These are phyloP conservation scores for Theobroma grandiflorum DNA, from an alignment of 441 rosid species.

Conservation along the genomic window DNA sequence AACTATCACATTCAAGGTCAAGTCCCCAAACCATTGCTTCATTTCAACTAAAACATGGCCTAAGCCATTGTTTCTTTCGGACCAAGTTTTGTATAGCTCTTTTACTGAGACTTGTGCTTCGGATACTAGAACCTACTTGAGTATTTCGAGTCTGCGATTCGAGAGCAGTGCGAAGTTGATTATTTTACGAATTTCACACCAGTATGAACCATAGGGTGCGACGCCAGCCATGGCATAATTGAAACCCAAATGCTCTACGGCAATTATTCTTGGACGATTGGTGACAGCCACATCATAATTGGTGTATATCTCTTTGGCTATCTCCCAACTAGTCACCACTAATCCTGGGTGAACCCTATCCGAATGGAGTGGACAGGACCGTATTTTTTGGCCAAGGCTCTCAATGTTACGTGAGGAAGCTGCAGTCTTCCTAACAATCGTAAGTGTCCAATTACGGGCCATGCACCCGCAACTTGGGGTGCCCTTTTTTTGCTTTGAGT, in stretches of 20 bases:
- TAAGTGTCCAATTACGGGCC: slow-evolving; percentile 42
- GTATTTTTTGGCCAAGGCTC: slow-evolving; percentile 31
- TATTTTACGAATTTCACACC: slow-evolving; percentile 38
- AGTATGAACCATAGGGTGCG: slow-evolving; percentile 38
- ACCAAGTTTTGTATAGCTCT: slow-evolving; percentile 22
- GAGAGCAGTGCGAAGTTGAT: slow-evolving; percentile 33
- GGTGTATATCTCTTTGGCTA: slow-evolving; percentile 34
- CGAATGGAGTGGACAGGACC: slow-evolving; percentile 38
- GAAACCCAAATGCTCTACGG: slow-evolving; percentile 23
- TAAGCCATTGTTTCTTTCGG: background rate
- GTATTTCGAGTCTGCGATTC: slow-evolving; percentile 25
- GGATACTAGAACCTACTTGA: slow-evolving; percentile 29
- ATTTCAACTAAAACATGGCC: slow-evolving; percentile 31
- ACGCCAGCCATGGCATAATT: slow-evolving; percentile 29
- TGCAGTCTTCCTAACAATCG: slow-evolving; percentile 23
- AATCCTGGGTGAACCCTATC: slow-evolving; percentile 35
- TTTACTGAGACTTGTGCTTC: slow-evolving; percentile 20
- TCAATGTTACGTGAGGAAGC: slow-evolving; percentile 36
- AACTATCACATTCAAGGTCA: slow-evolving; percentile 35
- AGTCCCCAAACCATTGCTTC: slow-evolving; percentile 41
- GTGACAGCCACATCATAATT: slow-evolving; percentile 29
- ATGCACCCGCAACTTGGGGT: slow-evolving; percentile 28
- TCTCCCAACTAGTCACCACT: slow-evolving; percentile 34
- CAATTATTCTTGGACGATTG: slow-evolving; percentile 20
- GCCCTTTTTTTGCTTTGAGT: background rate